These are phyloP conservation scores for Pythium pyrilobum DNA, from an alignment of 352 stramenopile species.

Conservation along the genomic window DNA sequence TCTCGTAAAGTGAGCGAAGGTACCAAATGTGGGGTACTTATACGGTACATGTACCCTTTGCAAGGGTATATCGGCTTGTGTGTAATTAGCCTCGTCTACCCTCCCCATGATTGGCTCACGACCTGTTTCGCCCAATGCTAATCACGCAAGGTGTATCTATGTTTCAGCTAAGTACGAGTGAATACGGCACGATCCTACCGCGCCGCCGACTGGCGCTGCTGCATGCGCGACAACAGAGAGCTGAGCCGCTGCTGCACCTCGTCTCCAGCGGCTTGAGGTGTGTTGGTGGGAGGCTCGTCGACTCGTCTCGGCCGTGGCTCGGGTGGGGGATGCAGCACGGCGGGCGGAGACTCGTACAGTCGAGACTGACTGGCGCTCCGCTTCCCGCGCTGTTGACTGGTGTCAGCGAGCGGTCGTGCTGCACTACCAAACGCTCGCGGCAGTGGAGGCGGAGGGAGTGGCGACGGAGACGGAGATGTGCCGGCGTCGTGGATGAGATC, in stretches of 20 bases:
- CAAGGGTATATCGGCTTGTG: too few relatives aligned
- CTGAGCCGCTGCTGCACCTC: constrained; percentile 6
- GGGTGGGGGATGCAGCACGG: not conserved
- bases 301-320: not conserved
- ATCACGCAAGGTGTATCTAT: constrained; percentile 16
- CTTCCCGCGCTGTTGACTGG: not conserved
- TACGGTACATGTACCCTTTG: not conserved
- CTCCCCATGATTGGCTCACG: too few relatives aligned
- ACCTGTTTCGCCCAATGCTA: too few relatives aligned
- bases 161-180: not conserved
- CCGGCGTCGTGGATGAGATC: not conserved
- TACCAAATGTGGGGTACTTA: not conserved
- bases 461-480: constrained; percentile 12
- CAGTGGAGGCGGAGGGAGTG: constrained; percentile 16
- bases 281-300: not conserved
- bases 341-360: not conserved
- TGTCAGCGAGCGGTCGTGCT: not conserved
- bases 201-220: not conserved
- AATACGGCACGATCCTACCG: not conserved
- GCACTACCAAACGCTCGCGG: constrained; percentile 6
- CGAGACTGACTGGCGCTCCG: not conserved
- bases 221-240: constrained; percentile 12
- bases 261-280: not conserved
- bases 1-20: not conserved
- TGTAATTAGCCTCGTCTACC: too few relatives aligned